Percentiles rank a stretch among this genome's conserved stretches.
These are phyloP conservation scores for Penstemon newberryi DNA, from an alignment of 257 asterid species.

Conservation along the genomic window DNA sequence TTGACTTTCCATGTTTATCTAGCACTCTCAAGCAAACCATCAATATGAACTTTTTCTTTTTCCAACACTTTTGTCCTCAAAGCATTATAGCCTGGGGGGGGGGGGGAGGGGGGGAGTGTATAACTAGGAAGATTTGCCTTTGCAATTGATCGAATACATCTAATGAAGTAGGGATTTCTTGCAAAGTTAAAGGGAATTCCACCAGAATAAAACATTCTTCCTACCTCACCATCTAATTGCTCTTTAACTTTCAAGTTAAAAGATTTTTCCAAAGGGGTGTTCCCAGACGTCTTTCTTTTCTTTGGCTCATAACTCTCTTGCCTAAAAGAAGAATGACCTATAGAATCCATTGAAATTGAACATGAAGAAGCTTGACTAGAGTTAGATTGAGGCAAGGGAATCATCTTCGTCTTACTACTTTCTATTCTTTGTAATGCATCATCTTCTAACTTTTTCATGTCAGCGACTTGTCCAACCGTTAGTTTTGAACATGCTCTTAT, in stretches of 20 bases:
- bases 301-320: neutral
- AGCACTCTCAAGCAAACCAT: neutral
- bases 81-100: constrained; percentile 16
- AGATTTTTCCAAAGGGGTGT: too few species aligned
- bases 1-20: too few species aligned
- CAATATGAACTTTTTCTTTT: neutral
- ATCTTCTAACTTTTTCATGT: neutral
- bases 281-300: neutral
- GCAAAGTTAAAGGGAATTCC: too few species aligned
- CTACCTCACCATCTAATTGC: too few species aligned
- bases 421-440: neutral
- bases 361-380: neutral
- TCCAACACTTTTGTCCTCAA: constrained; percentile 11
- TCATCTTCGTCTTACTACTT: neutral
- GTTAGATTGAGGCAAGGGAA: neutral
- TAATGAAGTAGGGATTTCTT: too few species aligned
- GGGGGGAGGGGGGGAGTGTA: too few species aligned
- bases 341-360: neutral
- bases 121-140: too few species aligned
- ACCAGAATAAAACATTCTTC: too few species aligned
- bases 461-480: neutral
- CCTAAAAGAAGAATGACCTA: neutral
- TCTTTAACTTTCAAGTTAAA: too few species aligned
- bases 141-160: too few species aligned
- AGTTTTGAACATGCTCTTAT: neutral